phyloP scores from a whole-genome alignment of 2,329 filamentous ascomycete genomes.

The Diaporthe citri region DNA sequence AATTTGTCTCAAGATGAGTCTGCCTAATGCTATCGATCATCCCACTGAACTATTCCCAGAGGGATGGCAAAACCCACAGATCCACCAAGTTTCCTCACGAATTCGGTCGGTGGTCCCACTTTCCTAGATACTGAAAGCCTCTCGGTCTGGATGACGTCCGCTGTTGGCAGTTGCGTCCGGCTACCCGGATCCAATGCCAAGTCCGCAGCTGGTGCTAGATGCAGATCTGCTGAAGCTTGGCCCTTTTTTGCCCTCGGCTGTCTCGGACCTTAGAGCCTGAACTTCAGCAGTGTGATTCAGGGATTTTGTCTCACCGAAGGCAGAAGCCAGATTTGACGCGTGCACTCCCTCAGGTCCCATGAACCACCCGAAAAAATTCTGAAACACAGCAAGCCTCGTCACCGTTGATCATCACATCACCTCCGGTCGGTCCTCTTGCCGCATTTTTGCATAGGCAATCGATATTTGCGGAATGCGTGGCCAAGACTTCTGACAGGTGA shows the following conservation, averaged over 20 bases:
- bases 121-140: not conserved
- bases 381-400: constrained; percentile 27
- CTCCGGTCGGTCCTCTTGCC: not conserved
- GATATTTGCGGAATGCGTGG: not conserved
- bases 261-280: constrained; percentile 12
- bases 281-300: not conserved
- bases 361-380: constrained; percentile 2
- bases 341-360: constrained; percentile 8
- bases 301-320: constrained; percentile 3
- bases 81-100: constrained; percentile 6
- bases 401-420: constrained; percentile 21
- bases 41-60: not conserved
- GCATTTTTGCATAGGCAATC: not conserved
- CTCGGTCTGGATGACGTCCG: not conserved
- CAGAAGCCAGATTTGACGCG: not conserved
- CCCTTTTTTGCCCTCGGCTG: constrained; percentile 23
- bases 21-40: not conserved
- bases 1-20: not conserved
- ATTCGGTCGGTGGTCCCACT: not conserved
- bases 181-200: constrained; percentile 25
- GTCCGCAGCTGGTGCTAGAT: constrained; percentile 25
- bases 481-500: constrained; percentile 27
- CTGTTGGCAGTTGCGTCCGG: constrained; percentile 15
- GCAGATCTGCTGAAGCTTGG: constrained; percentile 32
- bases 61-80: not conserved